Base-by-base conservation (phyloP, 345 rosid species). In the Salix suchowensis region DNA sequence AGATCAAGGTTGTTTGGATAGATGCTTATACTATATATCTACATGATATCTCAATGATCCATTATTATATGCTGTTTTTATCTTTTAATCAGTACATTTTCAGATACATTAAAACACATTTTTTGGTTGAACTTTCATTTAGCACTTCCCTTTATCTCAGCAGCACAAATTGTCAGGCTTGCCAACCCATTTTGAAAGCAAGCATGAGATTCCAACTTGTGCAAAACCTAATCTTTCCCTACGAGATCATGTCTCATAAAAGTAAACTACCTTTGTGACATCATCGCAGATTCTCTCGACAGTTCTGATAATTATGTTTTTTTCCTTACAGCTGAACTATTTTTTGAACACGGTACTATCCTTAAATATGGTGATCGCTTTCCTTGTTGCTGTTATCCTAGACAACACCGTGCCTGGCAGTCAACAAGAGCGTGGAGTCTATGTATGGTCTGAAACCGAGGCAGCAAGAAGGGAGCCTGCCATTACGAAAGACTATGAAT, bases 331-430 rank as follows among this genome's bases (percentile, higher is more conserved):
- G 99, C 71, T 96, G 85, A 96, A 93, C 88, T 96, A 93, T 78
- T 84, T 93, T 40, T 72, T 91, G 89, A 96, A 96, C 86, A 96
- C 94, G 23, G 84, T 89, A 67, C 81, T 96, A 28, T 96, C 99
- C 7, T 71, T 86, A 74, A 82, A 93, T 79, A 91, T 93, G 99
- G 92, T 93, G 76, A 80, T 96, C 77, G 98, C 98, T 4, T 96
- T 96, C 84, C 86, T 93, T 13, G 90, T 96, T 76, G 98, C 99
- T 18, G 87, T 91, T 52, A 76, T 93, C 76, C 79, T 96, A 78
- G 99, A 96, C 86, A 93, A 93, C 82, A 93, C 99, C 0, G 99
- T 96, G 2, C 99, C 99, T 1, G 99, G 98, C 28, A 88, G 97
- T 73, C 80, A 76, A 78, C 93, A 88, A 86, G 99, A 96, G 82